Conservation (phyloP, 2,329 filamentous ascomycete genomes). For the Botrytis aclada region DNA sequence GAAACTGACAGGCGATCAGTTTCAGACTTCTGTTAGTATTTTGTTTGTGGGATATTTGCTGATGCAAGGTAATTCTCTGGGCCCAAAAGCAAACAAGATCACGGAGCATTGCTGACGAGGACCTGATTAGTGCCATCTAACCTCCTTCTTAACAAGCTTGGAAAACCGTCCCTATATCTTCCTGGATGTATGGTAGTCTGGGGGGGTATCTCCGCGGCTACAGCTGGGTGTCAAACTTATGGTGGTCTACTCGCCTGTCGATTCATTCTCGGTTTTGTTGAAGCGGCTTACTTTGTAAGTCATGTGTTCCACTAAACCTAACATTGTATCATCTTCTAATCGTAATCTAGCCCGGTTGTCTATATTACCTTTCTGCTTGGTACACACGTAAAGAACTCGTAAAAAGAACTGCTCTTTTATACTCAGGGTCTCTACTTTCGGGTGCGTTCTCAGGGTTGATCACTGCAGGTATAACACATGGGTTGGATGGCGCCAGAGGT, state of each 20-base stretch:
- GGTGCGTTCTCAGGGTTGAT: conserved; percentile 51
- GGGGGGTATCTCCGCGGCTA: conserved; percentile 49
- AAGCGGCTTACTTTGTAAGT: conserved; percentile 53
- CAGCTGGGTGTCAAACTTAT: conserved; percentile 47
- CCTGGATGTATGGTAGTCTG: conserved; percentile 49
- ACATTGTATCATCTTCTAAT: neutral
- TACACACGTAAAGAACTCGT: conserved; percentile 45
- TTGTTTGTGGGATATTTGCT: conserved; percentile 42
- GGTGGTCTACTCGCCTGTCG: conserved; percentile 46
- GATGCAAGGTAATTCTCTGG: conserved; percentile 36
- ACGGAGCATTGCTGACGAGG: neutral
- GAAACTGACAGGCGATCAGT: conserved; percentile 41
- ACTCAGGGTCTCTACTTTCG: conserved; percentile 44
- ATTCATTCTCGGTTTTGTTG: conserved; percentile 52
- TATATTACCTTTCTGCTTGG: conserved; percentile 40
- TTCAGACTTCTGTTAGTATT: conserved; percentile 44
- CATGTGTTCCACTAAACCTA: no score
- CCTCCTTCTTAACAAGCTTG: conserved; percentile 48
- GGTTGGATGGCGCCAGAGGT: conserved; percentile 46
- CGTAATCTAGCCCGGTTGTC: conserved; percentile 19
- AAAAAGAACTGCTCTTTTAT: conserved; percentile 46
- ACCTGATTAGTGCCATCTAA: conserved; percentile 44
- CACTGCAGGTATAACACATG: conserved; percentile 47
- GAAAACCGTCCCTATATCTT: conserved; percentile 50
- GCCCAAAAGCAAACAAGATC: neutral